Base-by-base conservation (phyloP, 2,329 filamentous ascomycete species). In the Dichotomopilus funicola region DNA sequence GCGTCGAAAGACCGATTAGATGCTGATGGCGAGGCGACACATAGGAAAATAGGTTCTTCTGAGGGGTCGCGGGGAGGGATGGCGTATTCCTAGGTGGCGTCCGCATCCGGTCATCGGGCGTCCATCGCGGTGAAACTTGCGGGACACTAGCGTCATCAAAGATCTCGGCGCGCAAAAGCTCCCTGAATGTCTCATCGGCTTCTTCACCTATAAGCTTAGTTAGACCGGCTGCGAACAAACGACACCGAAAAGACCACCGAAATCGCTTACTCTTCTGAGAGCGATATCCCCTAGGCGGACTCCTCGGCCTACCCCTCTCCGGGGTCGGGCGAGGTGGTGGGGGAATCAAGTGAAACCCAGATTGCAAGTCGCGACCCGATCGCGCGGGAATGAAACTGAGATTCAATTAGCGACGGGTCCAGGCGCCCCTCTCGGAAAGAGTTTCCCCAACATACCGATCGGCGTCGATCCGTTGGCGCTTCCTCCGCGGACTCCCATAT, bases 31-130 rank as follows among this genome's bases (percentile, higher is more conserved):
- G 77, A 2, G 89, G 87, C 2, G 89, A 91, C 72, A 89, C 85
- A 70, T 95, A 96, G 33, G 88, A 89, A 69, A 99, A 97, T 41
- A 99, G 82, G 63, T 99, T 99, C 74, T 96, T 97, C 72, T 96
- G 91, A 8, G 94, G 94, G 4, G 94, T 99, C 1, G 92, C 44
- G 1, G 51, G 51, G 13, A 48, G 37, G 27, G 51, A 53, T 2
- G 51, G 37, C 31, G 51, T 38, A 33, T 53, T 48, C 44, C 80
- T 83, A 33, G 91, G 91, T 46, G 91, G 91, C 5, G 92, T 96
- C 62, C 87, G 85, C 63, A 76, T 67, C 63, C 73, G 72, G 57
- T 77, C 78, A 59, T 56, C 83, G 55, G 83, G 78, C 56, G 81
- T 86, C 59, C 83, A 68, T 33, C 78, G 78, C 47, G 85, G 78